Evolutionary conservation across 768 basidiomycete species (phyloP).

Genomic region (Cantharellus cinnabarinus): DNA sequence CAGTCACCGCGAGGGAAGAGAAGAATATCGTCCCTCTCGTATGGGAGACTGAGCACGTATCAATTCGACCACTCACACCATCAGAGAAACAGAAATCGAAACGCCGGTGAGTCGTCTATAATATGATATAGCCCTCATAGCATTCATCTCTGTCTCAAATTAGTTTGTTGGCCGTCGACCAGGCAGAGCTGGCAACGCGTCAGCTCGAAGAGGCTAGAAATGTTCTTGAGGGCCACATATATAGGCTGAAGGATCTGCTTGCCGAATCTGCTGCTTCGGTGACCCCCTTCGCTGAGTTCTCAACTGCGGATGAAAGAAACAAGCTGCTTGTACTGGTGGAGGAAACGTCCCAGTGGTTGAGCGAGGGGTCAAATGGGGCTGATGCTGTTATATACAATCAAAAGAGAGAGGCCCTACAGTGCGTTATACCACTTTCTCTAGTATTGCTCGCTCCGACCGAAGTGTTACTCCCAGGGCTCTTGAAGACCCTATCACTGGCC

Average conservation of each 20-base stretch:
- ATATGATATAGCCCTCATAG: not conserved
- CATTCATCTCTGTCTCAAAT: not conserved
- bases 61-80: slow-evolving; percentile 54
- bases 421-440: slow-evolving; percentile 17
- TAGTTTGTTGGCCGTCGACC: slow-evolving; percentile 64
- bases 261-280: slow-evolving; percentile 30
- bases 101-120: slow-evolving; percentile 31
- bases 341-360: slow-evolving; percentile 66
- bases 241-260: slow-evolving; percentile 68
- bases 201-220: slow-evolving; percentile 82
- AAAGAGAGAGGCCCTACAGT: slow-evolving; percentile 72
- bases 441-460: not conserved
- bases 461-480: slow-evolving; percentile 28
- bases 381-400: slow-evolving; percentile 53
- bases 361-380: slow-evolving; percentile 65
- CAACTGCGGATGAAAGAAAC: slow-evolving; percentile 47
- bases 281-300: slow-evolving; percentile 72
- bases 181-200: slow-evolving; percentile 52
- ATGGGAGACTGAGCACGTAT: slow-evolving; percentile 39
- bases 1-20: slow-evolving; percentile 10
- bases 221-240: slow-evolving; percentile 80
- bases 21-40: slow-evolving; percentile 43
- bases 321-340: slow-evolving; percentile 44
- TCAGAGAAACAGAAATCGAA: slow-evolving; percentile 57
- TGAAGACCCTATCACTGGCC: slow-evolving; percentile 65